Conservation (phyloP, 1,284 basidiomycete genomes). For the Mrakiaceae sp. region DNA sequence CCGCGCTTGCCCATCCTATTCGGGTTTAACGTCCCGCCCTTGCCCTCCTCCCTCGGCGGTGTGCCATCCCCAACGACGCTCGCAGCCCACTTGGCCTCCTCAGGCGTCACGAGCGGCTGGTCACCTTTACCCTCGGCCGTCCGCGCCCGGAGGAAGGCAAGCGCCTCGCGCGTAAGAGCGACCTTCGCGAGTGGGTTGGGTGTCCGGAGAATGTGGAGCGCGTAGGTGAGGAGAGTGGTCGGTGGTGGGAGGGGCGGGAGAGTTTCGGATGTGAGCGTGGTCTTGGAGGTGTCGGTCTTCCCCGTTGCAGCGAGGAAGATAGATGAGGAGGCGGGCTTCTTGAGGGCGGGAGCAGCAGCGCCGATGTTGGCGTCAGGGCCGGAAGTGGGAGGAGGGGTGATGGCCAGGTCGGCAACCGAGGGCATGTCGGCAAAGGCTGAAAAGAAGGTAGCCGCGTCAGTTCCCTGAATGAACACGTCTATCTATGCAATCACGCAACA, state of each 20-base stretch:
- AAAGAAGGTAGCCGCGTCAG: neutral
- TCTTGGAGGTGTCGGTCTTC: too few species aligned
- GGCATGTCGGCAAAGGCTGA: conserved; percentile 12
- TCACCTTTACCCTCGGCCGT: conserved; percentile 19
- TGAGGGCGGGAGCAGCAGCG: neutral
- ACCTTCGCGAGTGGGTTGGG: conserved; percentile 33
- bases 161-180: conserved; percentile 29
- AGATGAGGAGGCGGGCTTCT: conserved; percentile 6
- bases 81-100: conserved; percentile 21
- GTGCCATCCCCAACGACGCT: conserved; percentile 42
- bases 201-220: conserved; percentile 34
- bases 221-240: conserved; percentile 31
- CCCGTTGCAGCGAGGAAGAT: conserved; percentile 13
- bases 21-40: conserved; percentile 49
- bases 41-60: conserved; percentile 51
- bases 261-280: neutral
- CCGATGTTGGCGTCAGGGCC: conserved; percentile 3
- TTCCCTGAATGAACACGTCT: neutral
- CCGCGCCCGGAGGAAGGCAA: conserved; percentile 26
- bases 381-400: neutral
- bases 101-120: conserved; percentile 10
- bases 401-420: neutral
- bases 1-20: conserved; percentile 49
- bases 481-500: neutral
- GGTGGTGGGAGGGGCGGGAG: conserved; percentile 20